Evolutionary conservation across 345 rosid genomes (phyloP).

Genomic region (Brassica cretica): DNA sequence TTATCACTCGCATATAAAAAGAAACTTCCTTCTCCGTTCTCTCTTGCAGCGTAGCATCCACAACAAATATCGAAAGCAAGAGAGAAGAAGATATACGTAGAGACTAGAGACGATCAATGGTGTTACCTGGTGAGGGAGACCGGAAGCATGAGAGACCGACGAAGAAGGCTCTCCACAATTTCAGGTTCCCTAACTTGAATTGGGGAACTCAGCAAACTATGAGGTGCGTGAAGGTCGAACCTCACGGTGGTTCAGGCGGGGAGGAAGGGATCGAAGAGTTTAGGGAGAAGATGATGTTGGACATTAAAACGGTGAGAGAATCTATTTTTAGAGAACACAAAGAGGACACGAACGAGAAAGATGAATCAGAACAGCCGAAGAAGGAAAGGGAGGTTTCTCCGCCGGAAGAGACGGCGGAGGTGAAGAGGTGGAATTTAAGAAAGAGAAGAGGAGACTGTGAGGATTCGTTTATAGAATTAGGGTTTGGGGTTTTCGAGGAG

Average conservation of each 20-base stretch:
- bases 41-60: not conserved
- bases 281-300: not conserved
- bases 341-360: not conserved
- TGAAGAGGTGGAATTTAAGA: constrained; percentile 66
- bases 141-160: constrained; percentile 50
- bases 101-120: constrained; percentile 38
- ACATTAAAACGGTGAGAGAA: not conserved
- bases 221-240: constrained; percentile 33
- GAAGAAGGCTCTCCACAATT: constrained; percentile 46
- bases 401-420: not conserved
- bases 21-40: not conserved
- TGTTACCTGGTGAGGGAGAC: constrained; percentile 36
- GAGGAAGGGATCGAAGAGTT: constrained; percentile 60
- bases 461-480: constrained; percentile 40
- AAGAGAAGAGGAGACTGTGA: constrained; percentile 66
- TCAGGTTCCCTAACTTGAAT: constrained; percentile 50
- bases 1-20: not conserved
- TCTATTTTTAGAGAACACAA: not conserved
- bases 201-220: constrained; percentile 55
- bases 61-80: not conserved
- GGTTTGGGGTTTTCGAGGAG: constrained; percentile 17
- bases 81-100: not conserved
- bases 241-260: not conserved
- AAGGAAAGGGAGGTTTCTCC: constrained; percentile 32
- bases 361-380: not conserved